Base-by-base conservation (phyloP, 768 basidiomycete species). In the Obba rivulosa region DNA sequence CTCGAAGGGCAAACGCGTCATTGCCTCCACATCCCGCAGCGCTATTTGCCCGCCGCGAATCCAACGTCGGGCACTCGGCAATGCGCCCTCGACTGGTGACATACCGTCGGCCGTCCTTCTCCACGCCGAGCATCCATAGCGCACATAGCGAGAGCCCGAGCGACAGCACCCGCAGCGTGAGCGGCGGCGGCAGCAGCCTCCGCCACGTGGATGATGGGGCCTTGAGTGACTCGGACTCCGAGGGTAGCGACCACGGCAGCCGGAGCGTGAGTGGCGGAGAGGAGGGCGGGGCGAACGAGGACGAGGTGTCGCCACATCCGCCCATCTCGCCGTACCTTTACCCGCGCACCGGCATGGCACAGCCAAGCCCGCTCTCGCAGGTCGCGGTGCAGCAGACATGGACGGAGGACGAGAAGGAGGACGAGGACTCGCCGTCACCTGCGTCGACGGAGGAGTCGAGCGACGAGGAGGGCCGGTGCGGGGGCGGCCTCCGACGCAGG, bases 151-250 rank as follows among this genome's bases (percentile, higher is more conserved):
- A 69, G 28, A 67, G 56, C 40, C 61, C 63, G 3, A 69, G 63
- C 37, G 61, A 48, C 2, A 63, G 65, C n/a, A 56, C 48, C 9
- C 43, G 47, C 3, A 43, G 41, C 31, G 53, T 31, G 7, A 31
- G 28, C 13, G 28, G 28, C 13, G 28, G 28, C 28, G 68, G 69
- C 11, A 54, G 65, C 9, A 85, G 77, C 50, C 66, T 79, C 25
- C 69, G 78, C 1, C 81, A 87, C 56, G 78, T 83, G 10, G 87
- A 87, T 3, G 88, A 89, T 58, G 86, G 87, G 22, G 85, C 83
- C 1, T 65, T 91, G 3, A 83, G 85, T 49, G 86, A 88, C 57
- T 88, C 85, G 0, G 87, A 88, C 66, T 86, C 85, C 1, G 77
- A 76, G 1, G 74, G 67, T 4, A 51, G 45, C 11, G 53, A 43